Conservation (phyloP, 2,329 filamentous ascomycete genomes). For the Ascochyta viciae-villosae region DNA sequence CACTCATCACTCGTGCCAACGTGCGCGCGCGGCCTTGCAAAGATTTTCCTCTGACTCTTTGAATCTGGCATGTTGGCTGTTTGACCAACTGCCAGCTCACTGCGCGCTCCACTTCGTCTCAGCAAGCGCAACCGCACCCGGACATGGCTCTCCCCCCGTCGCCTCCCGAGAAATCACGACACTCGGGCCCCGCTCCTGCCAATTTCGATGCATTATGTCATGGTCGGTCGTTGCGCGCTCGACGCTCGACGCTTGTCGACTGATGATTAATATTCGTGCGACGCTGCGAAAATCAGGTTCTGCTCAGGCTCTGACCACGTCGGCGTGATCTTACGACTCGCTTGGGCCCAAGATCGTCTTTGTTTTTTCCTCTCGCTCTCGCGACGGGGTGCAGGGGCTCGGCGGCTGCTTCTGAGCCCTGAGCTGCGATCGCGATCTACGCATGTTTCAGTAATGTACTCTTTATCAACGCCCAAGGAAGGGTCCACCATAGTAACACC, state of each 20-base stretch:
- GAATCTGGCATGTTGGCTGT: conserved; percentile 8
- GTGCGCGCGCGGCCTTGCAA: conserved; percentile 15
- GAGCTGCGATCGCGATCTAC: conserved; percentile 6
- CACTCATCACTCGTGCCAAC: conserved; percentile 4
- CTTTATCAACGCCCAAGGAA: conserved; percentile 4
- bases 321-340: conserved; percentile 22
- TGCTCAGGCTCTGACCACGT: conserved; percentile 27
- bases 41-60: conserved; percentile 10
- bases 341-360: not conserved
- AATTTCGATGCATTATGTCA: conserved; percentile 28
- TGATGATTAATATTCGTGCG: conserved; percentile 16
- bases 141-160: conserved; percentile 10
- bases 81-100: conserved; percentile 14
- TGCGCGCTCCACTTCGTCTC: conserved; percentile 12
- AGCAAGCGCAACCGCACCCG: conserved; percentile 10
- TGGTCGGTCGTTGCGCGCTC: conserved; percentile 9
- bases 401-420: conserved; percentile 12
- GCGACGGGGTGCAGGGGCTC: conserved; percentile 6
- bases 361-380: not conserved
- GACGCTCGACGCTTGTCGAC: conserved; percentile 16
- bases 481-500: conserved; percentile 8
- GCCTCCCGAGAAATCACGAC: conserved; percentile 25
- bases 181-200: conserved; percentile 17
- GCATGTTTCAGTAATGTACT: conserved; percentile 1
- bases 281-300: conserved; percentile 19